phyloP scores from a whole-genome alignment of 139 green algal genomes.

The Tetraselmis chui region DNA sequence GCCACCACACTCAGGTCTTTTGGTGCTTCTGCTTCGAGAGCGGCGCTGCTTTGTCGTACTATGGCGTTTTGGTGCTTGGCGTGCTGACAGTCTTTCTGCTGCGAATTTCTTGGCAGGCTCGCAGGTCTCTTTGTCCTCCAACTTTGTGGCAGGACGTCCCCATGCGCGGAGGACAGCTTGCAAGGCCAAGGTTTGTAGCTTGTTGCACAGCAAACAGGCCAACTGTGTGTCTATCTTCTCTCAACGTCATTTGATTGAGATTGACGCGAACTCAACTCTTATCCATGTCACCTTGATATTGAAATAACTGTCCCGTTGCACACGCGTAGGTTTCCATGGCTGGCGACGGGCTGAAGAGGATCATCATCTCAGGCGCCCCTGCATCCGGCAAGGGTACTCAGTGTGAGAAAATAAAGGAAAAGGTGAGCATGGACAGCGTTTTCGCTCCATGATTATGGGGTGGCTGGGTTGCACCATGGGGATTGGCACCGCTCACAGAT shows the following conservation, averaged over 20 bases:
- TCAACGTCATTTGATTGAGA: too few species aligned
- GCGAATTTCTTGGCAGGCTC: background rate
- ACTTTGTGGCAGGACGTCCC: background rate
- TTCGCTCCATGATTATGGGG: background rate
- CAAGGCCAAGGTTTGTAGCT: background rate
- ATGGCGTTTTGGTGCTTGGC: too few species aligned
- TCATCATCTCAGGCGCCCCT: conserved; percentile 93
- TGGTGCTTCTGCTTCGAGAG: too few species aligned
- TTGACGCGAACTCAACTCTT: too few species aligned
- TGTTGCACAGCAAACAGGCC: background rate
- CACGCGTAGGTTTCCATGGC: background rate
- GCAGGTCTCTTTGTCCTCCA: background rate
- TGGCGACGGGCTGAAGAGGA: conserved; percentile 19
- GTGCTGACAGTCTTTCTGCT: too few species aligned
- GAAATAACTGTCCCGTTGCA: background rate
- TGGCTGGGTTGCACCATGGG: background rate
- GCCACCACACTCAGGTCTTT: too few species aligned
- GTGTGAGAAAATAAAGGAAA: conserved; percentile 81
- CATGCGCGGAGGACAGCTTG: background rate
- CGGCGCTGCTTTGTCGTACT: too few species aligned
- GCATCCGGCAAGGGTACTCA: conserved; percentile 97
- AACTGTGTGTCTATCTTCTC: background rate
- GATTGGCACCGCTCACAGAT: conserved; percentile 1
- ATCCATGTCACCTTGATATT: too few species aligned
- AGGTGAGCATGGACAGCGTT: conserved; percentile 38